Conservation (phyloP, 139 green algal species). For the Edaphochlamys debaryana region DNA sequence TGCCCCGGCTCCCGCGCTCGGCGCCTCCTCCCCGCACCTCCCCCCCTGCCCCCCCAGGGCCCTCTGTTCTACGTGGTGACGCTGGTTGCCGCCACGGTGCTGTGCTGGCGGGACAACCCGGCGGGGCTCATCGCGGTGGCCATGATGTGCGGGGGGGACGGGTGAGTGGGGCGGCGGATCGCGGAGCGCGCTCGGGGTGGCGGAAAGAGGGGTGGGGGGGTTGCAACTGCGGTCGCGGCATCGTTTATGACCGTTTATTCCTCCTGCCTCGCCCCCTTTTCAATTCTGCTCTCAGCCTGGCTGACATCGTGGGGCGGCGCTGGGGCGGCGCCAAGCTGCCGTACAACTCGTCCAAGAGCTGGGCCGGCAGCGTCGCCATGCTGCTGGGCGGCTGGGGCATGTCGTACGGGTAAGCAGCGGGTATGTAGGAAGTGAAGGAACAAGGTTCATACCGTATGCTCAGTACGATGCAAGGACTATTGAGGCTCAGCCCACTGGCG, state of each 20-base stretch:
- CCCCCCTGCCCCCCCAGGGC: slow-evolving; percentile 64
- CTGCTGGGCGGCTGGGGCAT: slow-evolving; percentile 71
- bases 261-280: too few species aligned
- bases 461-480: too few species aligned
- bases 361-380: slow-evolving; percentile 91
- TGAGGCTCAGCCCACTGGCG: too few species aligned
- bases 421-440: too few species aligned
- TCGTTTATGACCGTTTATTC: too few species aligned
- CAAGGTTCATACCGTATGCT: too few species aligned
- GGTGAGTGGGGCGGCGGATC: too few species aligned
- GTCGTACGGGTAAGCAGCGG: slow-evolving; percentile 52
- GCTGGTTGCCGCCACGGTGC: slow-evolving; percentile 70
- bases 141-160: slow-evolving; percentile 93
- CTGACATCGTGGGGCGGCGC: slow-evolving; percentile 91
- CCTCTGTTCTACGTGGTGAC: slow-evolving; percentile 91
- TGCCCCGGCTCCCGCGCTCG: too few species aligned
- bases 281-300: slow-evolving; percentile 70
- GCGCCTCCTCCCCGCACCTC: too few species aligned
- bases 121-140: slow-evolving; percentile 60
- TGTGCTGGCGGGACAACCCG: slow-evolving; percentile 84
- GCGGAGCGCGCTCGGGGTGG: too few species aligned
- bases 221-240: too few species aligned
- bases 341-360: slow-evolving; percentile 90
- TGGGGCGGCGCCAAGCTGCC: slow-evolving; percentile 77
- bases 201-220: too few species aligned